Base-by-base conservation (phyloP, 2,329 filamentous ascomycete species). In the Pseudogymnoascus sp. region DNA sequence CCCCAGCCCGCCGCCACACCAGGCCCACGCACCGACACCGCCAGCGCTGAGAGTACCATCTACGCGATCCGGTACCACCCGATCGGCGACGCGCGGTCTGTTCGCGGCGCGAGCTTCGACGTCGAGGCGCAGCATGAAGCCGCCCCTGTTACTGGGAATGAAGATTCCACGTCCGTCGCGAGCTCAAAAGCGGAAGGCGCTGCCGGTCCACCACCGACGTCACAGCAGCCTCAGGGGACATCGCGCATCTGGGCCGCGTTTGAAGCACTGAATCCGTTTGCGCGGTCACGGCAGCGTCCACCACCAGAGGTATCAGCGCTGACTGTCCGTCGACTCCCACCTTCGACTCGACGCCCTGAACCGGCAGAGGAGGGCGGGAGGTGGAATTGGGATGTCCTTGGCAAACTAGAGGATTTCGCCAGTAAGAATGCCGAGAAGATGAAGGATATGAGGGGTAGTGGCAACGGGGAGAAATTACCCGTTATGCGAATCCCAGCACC, bases 61-160 rank as follows among this genome's bases (percentile, higher is more conserved):
- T 86, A 86, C 63, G 81, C 82, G 5, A 76, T 86, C 34, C 76
- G 82, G 58, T 85, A 85, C 64, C 82, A 84, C 59, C 76, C 80
- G 9, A 74, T 80, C 5, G 79, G 80, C 1, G 83, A 69, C 41
- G 61, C 45, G 37, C 39, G 41, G 15, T 30, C 61, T 33, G 57
- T 30, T 12, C 10, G 57, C 7, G 64, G 66, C 3, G 65, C 64
- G 30, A 64, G 57, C n/a, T 65, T 66, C 37, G 69, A 67, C 39
- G 28, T 64, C 26, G 59, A 63, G 13, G 13, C 34, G 7, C 59
- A 63, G 28, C 57, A 61, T 6, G 65, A 67, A 13, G 63, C 67
- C 4, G 64, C 67, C 23, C 61, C 65, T 3, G 64, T 61, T 4
- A 62, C 68, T 6, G 64, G 69, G 55, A 66, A 69, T n/a, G 67